These are phyloP conservation scores for Cystobasidium ongulense DNA, from an alignment of 768 basidiomycete genomes.

Conservation along the genomic window DNA sequence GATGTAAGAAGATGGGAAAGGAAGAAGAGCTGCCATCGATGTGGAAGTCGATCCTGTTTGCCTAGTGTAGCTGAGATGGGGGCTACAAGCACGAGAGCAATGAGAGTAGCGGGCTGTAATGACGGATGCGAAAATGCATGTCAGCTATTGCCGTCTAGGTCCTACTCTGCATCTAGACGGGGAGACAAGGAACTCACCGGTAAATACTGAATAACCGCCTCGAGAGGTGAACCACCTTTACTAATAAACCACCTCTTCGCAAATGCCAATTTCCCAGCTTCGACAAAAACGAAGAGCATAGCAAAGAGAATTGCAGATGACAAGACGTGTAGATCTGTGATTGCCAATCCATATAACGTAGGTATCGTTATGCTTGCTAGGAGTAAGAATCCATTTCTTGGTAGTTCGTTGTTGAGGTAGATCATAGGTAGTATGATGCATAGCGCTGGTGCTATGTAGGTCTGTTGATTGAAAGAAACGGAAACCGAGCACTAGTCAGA, in stretches of 20 bases:
- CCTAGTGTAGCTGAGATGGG: neutral
- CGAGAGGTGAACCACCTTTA: constrained; percentile 5
- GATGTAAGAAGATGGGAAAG: neutral
- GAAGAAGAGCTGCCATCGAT: neutral
- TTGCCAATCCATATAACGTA: neutral
- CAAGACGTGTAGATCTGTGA: constrained; percentile 4
- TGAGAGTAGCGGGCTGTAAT: neutral
- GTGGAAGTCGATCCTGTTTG: neutral
- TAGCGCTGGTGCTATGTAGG: neutral
- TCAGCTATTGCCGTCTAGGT: neutral
- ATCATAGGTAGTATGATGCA: neutral
- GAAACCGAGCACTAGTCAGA: neutral
- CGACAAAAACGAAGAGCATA: neutral
- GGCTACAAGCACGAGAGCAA: neutral
- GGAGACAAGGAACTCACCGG: neutral
- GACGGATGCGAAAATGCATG: neutral
- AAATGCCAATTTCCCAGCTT: neutral
- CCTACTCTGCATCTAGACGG: neutral
- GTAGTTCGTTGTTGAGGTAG: neutral
- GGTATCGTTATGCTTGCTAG: neutral
- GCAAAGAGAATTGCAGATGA: neutral
- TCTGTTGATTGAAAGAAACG: neutral
- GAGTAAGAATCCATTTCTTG: neutral
- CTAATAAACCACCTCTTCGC: constrained; percentile 1
- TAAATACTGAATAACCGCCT: neutral